Evolutionary conservation across 805 yeast species (phyloP).

Genomic region (Dipodascus albidus): DNA sequence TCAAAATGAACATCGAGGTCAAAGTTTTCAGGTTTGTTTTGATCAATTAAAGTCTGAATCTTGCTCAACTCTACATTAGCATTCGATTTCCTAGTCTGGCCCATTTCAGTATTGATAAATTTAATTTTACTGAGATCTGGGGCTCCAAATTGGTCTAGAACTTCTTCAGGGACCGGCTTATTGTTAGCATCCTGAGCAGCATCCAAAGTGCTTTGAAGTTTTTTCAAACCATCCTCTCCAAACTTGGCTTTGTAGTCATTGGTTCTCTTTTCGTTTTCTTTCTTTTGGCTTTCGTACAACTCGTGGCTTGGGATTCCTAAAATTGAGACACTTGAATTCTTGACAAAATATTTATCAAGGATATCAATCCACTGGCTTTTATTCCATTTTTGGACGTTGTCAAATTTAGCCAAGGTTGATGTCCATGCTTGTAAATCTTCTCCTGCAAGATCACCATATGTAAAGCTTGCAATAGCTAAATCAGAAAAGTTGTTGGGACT

Average conservation of each 20-base stretch:
- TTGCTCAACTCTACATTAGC: neutral
- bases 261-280: slow-evolving; percentile 37
- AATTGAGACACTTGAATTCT: slow-evolving; percentile 53
- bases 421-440: slow-evolving; percentile 44
- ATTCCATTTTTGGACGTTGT: slow-evolving; percentile 48
- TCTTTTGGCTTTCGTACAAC: slow-evolving; percentile 42
- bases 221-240: slow-evolving; percentile 49
- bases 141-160: slow-evolving; percentile 49
- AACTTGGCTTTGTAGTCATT: slow-evolving; percentile 38
- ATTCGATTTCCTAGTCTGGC: slow-evolving; percentile 42
- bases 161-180: slow-evolving; percentile 58
- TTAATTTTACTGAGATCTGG: slow-evolving; percentile 68
- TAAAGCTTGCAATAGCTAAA: slow-evolving; percentile 63
- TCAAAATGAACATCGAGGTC: slow-evolving; percentile 73
- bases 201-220: slow-evolving; percentile 40
- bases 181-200: slow-evolving; percentile 60
- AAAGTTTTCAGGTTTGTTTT: slow-evolving; percentile 26
- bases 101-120: slow-evolving; percentile 59
- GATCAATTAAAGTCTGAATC: slow-evolving; percentile 4
- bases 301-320: slow-evolving; percentile 59
- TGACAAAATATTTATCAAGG: slow-evolving; percentile 41
- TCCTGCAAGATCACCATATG: slow-evolving; percentile 63
- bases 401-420: slow-evolving; percentile 48
- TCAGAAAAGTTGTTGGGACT: slow-evolving; percentile 50
- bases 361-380: slow-evolving; percentile 54